Evolutionary conservation across 73 alveolate genomes (phyloP), one percentile per base, ranked within the genome.

Genomic region (Urostyla sp.): DNA sequence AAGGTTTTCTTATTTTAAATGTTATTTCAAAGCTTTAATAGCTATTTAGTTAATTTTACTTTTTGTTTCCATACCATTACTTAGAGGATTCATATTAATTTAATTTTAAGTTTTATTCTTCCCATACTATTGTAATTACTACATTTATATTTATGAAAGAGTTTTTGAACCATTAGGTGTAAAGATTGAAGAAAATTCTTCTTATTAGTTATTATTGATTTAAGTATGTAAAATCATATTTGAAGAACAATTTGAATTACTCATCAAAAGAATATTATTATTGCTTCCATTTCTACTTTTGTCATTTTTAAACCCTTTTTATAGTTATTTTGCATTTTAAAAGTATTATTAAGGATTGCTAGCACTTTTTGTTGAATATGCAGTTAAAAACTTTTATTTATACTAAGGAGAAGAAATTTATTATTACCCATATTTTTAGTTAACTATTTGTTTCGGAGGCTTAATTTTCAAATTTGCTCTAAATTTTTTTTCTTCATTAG

Each of bases 381-480:
- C 26, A 35, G 31, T 58, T 58, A 58, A 27, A 20, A 8, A 32
- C 24, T 7, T 26, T 5, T 5, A 18, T 7, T 31, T 58, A 35
- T 34, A 15, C 75, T 31, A 55, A 55, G 6, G 75, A 58, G 32
- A 35, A 34, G 27, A 58, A 36, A 20, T n/a, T 58, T 1, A 55
- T 58, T 13, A 35, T 58, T 16, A 52, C 37, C 28, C 37, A 35
- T 10, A 58, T 16, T 58, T 58, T 2, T 21, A 3, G 28, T 63
- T 63, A 43, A 63, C 21, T 37, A 45, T 26, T 24, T 63, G 79
- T 40, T 63, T 63, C 35, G 79, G 79, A 3, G 79, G 79, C 44
- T 63, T 63, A 16, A 63, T 63, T 24, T 63, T 63, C 8, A 63
- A 60, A 43, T 63, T 43, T 26, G 37, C 61, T 40, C 79, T 63